phyloP scores from a whole-genome alignment of 2,329 filamentous ascomycete genomes.

The Trichophyton schoenleinii region DNA sequence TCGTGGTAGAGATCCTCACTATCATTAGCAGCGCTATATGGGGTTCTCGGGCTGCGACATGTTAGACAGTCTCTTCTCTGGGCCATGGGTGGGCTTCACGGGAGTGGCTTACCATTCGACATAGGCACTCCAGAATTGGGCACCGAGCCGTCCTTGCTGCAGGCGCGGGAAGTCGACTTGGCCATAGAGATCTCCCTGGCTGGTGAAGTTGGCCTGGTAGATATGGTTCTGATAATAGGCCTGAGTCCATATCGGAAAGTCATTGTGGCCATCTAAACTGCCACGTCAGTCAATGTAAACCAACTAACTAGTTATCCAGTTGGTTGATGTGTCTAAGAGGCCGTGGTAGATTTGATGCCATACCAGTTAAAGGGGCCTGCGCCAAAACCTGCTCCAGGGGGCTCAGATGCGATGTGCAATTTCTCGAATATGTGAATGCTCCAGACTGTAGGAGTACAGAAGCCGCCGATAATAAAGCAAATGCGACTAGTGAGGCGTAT shows the following conservation, averaged over 20 bases:
- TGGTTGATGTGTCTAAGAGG: neutral
- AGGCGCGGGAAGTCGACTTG: conserved; percentile 75
- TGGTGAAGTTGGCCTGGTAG: conserved; percentile 57
- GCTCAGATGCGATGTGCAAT: neutral
- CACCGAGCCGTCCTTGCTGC: conserved; percentile 51
- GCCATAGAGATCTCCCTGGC: conserved; percentile 50
- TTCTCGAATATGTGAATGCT: neutral
- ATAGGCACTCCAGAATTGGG: conserved; percentile 88
- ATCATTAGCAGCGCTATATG: neutral
- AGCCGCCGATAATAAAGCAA: neutral
- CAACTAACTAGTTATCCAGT: neutral
- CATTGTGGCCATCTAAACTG: conserved; percentile 69
- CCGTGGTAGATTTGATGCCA: neutral
- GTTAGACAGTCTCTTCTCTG: neutral
- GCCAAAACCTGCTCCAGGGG: neutral
- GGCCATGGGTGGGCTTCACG: neutral
- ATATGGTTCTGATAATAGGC: conserved; percentile 61
- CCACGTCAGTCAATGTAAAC: neutral
- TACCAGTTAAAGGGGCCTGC: neutral
- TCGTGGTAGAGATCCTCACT: conserved; percentile 16
- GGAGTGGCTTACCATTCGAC: conserved; percentile 45
- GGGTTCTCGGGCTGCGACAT: neutral
- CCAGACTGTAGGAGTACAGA: neutral
- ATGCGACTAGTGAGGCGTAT: neutral
- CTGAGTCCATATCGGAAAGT: conserved; percentile 65